These are phyloP conservation scores for Dichomitus squalens DNA, from an alignment of 1,284 basidiomycete species.

Conservation along the genomic window DNA sequence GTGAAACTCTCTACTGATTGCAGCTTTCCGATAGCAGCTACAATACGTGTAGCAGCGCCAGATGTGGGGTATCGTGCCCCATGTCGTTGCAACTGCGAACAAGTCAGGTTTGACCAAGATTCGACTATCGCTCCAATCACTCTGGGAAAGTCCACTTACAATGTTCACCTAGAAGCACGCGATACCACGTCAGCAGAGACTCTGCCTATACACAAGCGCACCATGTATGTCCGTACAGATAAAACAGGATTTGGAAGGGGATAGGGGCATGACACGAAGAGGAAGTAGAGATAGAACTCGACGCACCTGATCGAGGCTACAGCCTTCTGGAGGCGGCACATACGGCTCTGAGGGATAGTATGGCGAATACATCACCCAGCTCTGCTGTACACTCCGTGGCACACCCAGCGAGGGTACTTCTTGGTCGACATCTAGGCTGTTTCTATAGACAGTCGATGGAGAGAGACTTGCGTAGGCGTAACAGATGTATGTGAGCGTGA, in stretches of 20 bases:
- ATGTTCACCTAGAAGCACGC: background rate
- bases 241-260: background rate
- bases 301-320: slow-evolving; percentile 58
- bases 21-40: slow-evolving; percentile 54
- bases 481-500: slow-evolving; percentile 15
- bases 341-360: slow-evolving; percentile 56
- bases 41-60: slow-evolving; percentile 48
- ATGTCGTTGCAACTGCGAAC: slow-evolving; percentile 77
- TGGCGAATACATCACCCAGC: slow-evolving; percentile 65
- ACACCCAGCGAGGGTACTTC: slow-evolving; percentile 4
- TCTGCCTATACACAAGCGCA: too few species aligned
- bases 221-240: too few species aligned
- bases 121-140: background rate
- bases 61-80: slow-evolving; percentile 79
- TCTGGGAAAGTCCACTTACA: background rate
- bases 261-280: background rate
- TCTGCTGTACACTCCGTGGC: slow-evolving; percentile 25
- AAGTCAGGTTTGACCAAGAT: background rate
- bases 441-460: background rate
- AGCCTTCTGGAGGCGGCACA: slow-evolving; percentile 45
- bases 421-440: background rate
- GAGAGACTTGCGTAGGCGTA: slow-evolving; percentile 10
- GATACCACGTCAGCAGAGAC: background rate
- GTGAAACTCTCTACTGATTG: slow-evolving; percentile 45
- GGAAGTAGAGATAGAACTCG: background rate